Base-by-base conservation (phyloP, 345 rosid genomes). In the Acer negundo region DNA sequence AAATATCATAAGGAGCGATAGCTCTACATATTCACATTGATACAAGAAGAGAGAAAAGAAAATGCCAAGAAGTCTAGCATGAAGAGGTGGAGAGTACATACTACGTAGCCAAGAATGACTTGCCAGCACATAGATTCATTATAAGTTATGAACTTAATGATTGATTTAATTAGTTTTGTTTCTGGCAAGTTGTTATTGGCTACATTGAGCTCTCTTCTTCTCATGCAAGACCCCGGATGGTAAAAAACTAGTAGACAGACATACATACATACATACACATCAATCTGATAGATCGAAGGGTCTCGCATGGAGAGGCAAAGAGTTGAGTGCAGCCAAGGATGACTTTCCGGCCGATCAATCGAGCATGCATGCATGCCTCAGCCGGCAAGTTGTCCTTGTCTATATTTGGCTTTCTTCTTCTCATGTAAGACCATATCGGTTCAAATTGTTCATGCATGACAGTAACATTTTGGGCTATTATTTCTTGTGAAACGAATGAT, bases 341-440 rank as follows among this genome's bases (percentile, higher is more conserved):
- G 82, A 80, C 79, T 75, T 80, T 79, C 82, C 82, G 75, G 82
- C 4, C 23, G 15, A 35, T 35, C 38, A 35, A 35, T 35, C 6
- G 38, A 35, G 38, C 38, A 35, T 35, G 38, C 38, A 31, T 31
- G 4, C 35, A 35, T 4, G 38, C 38, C 38, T 35, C 6, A 35
- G n/a, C 75, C 79, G 79, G 79, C 82, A 75, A 80, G 82, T 75
- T 75, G 82, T 46, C 72, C 75, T 70, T 70, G 82, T 79, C 82
- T 80, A 80, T 67, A 70, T 70, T 75, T 56, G 75, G 6, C 79
- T 80, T 71, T 75, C 76, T 46, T 69, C 76, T 80, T 71, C 76
- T 55, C 82, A 80, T 62, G 79, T 9, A 55, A 80, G 82, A 35
- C 38, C 38, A 4, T 35, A 35, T 35, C 6, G 38, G 38, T 35